These are phyloP conservation scores for Penicillium frequentans DNA, from an alignment of 2,329 filamentous ascomycete species.

Conservation along the genomic window DNA sequence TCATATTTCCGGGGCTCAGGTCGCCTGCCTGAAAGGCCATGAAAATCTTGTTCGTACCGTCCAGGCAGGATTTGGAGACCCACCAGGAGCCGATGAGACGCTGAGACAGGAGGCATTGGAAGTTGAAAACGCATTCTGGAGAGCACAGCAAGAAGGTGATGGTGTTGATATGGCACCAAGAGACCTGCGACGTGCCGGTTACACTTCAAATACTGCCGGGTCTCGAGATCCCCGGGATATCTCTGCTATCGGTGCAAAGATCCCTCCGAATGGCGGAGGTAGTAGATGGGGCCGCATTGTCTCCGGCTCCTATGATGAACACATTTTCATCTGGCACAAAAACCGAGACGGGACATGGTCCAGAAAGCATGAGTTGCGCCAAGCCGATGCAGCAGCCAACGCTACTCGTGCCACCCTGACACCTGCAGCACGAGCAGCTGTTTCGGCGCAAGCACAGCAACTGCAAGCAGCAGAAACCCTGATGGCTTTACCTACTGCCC, in stretches of 20 bases:
- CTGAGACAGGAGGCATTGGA: constrained; percentile 70
- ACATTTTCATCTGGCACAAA: constrained; percentile 90
- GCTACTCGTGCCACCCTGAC: constrained; percentile 27
- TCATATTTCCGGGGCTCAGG: constrained; percentile 78
- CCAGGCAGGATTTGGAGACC: constrained; percentile 89
- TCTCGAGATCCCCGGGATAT: constrained; percentile 75
- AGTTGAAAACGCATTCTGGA: constrained; percentile 72
- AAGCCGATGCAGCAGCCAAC: constrained; percentile 53
- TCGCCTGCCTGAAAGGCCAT: constrained; percentile 82
- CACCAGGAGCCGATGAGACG: constrained; percentile 75
- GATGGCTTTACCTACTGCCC: constrained; percentile 7
- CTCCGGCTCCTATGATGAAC: constrained; percentile 94
- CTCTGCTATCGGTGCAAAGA: constrained; percentile 72
- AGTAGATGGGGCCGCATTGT: constrained; percentile 92
- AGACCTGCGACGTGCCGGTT: constrained; percentile 53
- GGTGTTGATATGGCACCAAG: constrained; percentile 35
- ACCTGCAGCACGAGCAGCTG: constrained; percentile 15
- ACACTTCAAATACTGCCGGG: constrained; percentile 63
- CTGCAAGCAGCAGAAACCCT: constrained; percentile 18
- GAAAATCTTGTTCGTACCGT: constrained; percentile 85
- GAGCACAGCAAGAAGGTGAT: constrained; percentile 52
- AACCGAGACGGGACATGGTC: constrained; percentile 84
- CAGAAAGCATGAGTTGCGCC: constrained; percentile 70
- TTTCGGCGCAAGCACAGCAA: constrained; percentile 23
- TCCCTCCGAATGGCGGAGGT: constrained; percentile 88